Evolutionary conservation across 2,329 filamentous ascomycete species (phyloP), one percentile per base, ranked within the genome.

Genomic region (Sclerotinia spermophila): DNA sequence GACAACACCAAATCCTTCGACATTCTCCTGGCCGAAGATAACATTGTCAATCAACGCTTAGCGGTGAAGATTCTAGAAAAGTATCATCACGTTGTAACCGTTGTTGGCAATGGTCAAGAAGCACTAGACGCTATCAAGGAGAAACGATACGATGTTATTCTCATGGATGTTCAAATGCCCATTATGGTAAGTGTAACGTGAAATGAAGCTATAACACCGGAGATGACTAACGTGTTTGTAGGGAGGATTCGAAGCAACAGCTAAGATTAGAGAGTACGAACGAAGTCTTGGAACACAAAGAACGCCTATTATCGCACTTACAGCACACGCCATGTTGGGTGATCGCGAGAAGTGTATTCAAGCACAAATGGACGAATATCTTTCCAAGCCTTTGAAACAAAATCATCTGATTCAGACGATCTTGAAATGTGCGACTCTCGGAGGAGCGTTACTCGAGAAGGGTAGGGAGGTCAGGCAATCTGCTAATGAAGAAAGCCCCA

Each of bases 81-180:
- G 81, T 97, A 97, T 81, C 94, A 97, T 79, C 93, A 96, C 79
- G 90, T 90, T 38, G 93, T 96, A 35, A 95, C 92, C 1, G 96
- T 99, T 35, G 96, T 97, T 58, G 93, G 94, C 77, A 99, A 99
- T 79, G 96, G 96, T 72, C 87, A 94, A 74, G 95, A 98, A 79
- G 96, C 96, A 1, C 89, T 98, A 21, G 92, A 97, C 79, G 90
- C 92, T n/a, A 90, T 97, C 76, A 94, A 96, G 85, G 89, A 90
- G 79, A 95, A 92, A 82, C 91, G 93, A 79, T 99, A 96, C 80
- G 96, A 99, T 80, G 93, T 97, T 73, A 96, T 99, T 74, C 86
- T 99, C 64, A 99, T 99, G 96, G 96, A 99, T 79, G 96, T 99
- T 27, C 96, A 98, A 80, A 99, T 99, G 96, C 96, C 96, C n/a